Base-by-base conservation (phyloP, 495 filamentous ascomycete genomes). In the Penicillium paxilli region DNA sequence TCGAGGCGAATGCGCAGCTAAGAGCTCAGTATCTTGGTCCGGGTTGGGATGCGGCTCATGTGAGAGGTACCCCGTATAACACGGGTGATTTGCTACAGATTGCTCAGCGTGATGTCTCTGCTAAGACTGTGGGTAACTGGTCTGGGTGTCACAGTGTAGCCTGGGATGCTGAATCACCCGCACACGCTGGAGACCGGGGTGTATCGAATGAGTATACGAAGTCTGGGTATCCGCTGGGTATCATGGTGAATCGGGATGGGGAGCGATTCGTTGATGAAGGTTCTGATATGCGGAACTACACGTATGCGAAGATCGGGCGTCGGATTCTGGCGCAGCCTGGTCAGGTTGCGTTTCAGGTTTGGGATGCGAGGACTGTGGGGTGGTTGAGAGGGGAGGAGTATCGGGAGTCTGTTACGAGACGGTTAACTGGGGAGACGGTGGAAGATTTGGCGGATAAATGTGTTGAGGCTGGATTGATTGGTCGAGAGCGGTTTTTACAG, bases 201-300 rank as follows among this genome's bases (percentile, higher is more conserved):
- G 51, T 80, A 5, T 81, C 83, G 38, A 88, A 88, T 48, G 74
- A 84, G 63, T 88, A 78, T 60, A 88, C 85, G 5, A 88, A 87
- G 55, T 82, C 77, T 14, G 85, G 85, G 4, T 88, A 87, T 51
- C 85, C 85, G 2, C 67, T 88, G 0, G 85, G 83, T 1, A 48
- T 88, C 4, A 86, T 85, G 80, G 44, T 87, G 11, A 87, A 88
- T 49, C 45, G 63, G 1, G 57, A 78, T 1, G 85, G 85, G 1
- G 62, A 74, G 25, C 65, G 84, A 12, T 87, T 87, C 57, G 81
- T 87, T 1, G 84, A 88, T 57, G 84, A 88, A 54, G 84, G 84
- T 5, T 58, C 74, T 11, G 84, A 87, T 59, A 61, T 84, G 49
- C 70, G 83, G 5, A 87, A 87, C 56, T 87, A 79, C 56, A 87